Evolutionary conservation across 208 protist species (phyloP), one percentile per base, ranked within the genome.

Genomic region (Lotmaria passim): DNA sequence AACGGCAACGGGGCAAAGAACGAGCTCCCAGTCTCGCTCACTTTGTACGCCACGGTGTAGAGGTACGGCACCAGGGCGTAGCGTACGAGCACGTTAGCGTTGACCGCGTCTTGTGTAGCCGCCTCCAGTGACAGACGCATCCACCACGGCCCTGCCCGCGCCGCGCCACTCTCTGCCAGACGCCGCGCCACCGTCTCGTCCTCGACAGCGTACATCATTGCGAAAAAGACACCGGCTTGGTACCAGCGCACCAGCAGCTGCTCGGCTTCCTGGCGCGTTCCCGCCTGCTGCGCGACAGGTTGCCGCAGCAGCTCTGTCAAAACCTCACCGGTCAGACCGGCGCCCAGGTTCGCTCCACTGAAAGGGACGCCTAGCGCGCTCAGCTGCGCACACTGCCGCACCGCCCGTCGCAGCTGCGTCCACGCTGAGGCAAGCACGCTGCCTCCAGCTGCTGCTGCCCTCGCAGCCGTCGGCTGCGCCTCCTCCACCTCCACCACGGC

Each of bases 211-310:
- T 98, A 89, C 80, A 99, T 99, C 70, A 99, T 98, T 36, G 98
- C 97, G 30, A 97, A 87, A 62, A 86, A 86, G 15, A 56, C 53
- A 43, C 85, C 96, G 0, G 90, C 67, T 78, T 99, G 97, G 66
- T 98, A 98, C 98, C 98, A 99, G 10, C 98, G 87, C 17, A 91
- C 74, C 14, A 99, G 36, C 19, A 99, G 79, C 71, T 99, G 91
- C 12, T 87, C 74, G 6, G 68, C 62, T 51, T 80, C 73, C 2
- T 28, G 68, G 59, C 41, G 57, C 59, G 11, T 65, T 38, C 21
- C 53, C 59, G 78, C n/a, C 24, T 8, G 14, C 30, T 46, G 36
- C 12, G 73, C 79, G 97, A 98, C 84, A 98, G 7, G 57, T 15
- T 28, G 36, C 38, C 4, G 24, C 10, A n/a, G 57, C 41, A 63